These are phyloP conservation scores for Panaeolus cyanescens DNA, from an alignment of 768 basidiomycete species.

Conservation along the genomic window DNA sequence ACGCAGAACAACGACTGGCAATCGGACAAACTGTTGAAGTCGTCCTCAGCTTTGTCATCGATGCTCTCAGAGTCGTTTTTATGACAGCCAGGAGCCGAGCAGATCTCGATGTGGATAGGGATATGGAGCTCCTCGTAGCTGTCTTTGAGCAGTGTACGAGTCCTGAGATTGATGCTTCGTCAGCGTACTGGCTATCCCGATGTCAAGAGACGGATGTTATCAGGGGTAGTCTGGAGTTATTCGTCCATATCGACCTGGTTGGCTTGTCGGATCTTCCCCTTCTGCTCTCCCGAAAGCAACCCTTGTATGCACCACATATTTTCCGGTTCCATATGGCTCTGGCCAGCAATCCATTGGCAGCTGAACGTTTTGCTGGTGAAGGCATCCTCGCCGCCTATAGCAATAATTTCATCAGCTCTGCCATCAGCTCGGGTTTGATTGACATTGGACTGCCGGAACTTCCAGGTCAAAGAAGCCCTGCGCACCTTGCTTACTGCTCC, in stretches of 20 bases:
- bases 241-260: slow-evolving; percentile 66
- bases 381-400: slow-evolving; percentile 82
- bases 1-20: slow-evolving; percentile 61
- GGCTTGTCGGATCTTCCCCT: slow-evolving; percentile 69
- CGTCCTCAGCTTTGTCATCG: slow-evolving; percentile 64
- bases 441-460: slow-evolving; percentile 68
- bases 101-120: slow-evolving; percentile 71
- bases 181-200: slow-evolving; percentile 74
- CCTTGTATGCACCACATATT: slow-evolving; percentile 76
- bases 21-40: slow-evolving; percentile 64
- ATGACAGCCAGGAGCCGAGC: slow-evolving; percentile 57
- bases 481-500: slow-evolving; percentile 79
- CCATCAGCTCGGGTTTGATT: slow-evolving; percentile 76
- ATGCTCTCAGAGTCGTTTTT: slow-evolving; percentile 66
- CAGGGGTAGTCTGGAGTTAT: slow-evolving; percentile 71
- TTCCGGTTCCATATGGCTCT: slow-evolving; percentile 87
- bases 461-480: slow-evolving; percentile 75
- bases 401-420: slow-evolving; percentile 75
- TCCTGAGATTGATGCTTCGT: slow-evolving; percentile 66
- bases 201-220: slow-evolving; percentile 85
- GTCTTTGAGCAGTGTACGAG: slow-evolving; percentile 84
- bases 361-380: slow-evolving; percentile 84
- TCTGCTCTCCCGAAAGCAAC: slow-evolving; percentile 61
- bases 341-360: slow-evolving; percentile 72
- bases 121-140: slow-evolving; percentile 79